Evolutionary conservation across 495 filamentous ascomycete genomes (phyloP).

Genomic region (Chaetomium cochliodes): DNA sequence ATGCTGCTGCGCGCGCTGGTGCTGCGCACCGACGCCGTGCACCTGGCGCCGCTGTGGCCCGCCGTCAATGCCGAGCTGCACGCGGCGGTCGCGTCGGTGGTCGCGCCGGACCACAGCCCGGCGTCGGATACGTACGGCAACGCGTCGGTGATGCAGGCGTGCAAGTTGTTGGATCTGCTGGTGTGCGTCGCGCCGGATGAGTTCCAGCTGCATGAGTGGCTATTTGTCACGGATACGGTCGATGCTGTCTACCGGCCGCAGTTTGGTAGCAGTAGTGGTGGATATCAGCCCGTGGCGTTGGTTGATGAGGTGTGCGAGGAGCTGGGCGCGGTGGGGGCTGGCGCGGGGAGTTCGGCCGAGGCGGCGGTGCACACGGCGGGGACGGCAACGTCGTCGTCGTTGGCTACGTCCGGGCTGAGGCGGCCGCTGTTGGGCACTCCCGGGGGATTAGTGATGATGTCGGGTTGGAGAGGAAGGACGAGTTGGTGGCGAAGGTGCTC

Average conservation of each 20-base stretch:
- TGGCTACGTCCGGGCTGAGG: slow-evolving; percentile 24
- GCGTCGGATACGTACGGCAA: slow-evolving; percentile 71
- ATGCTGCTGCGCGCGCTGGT: slow-evolving; percentile 81
- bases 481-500: slow-evolving; percentile 70
- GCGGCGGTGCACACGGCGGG: slow-evolving; percentile 17
- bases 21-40: slow-evolving; percentile 70
- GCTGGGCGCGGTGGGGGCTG: slow-evolving; percentile 50
- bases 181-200: slow-evolving; percentile 87
- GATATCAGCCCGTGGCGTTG: slow-evolving; percentile 69
- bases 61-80: slow-evolving; percentile 84
- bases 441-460: slow-evolving; percentile 52
- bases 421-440: slow-evolving; percentile 48
- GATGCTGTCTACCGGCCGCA: slow-evolving; percentile 85
- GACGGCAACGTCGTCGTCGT: slow-evolving; percentile 29
- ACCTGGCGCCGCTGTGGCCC: slow-evolving; percentile 85
- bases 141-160: slow-evolving; percentile 76
- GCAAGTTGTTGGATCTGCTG: slow-evolving; percentile 84
- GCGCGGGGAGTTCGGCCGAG: slow-evolving; percentile 9
- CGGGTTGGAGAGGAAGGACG: slow-evolving; percentile 58
- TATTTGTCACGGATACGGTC: slow-evolving; percentile 94
- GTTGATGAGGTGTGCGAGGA: slow-evolving; percentile 84
- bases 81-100: slow-evolving; percentile 72
- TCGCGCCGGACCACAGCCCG: slow-evolving; percentile 60
- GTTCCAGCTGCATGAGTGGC: slow-evolving; percentile 93
- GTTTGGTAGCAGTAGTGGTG: neutral